These are phyloP conservation scores for Sutorius australiensis DNA, from an alignment of 768 basidiomycete species.

Conservation along the genomic window DNA sequence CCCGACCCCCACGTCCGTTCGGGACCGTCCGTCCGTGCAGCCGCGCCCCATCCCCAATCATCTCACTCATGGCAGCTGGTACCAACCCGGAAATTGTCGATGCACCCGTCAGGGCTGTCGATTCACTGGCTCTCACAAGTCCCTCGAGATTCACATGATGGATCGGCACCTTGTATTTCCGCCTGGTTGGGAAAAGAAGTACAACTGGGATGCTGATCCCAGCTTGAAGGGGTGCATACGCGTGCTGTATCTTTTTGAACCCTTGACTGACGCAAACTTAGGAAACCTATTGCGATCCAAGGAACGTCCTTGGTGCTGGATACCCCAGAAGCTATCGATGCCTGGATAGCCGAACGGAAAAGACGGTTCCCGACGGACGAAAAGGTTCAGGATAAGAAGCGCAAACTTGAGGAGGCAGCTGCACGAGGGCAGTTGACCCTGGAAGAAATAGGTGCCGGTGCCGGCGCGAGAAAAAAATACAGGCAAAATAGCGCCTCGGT, in stretches of 20 bases:
- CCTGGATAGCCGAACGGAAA: constrained; percentile 88
- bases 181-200: constrained; percentile 60
- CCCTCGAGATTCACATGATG: constrained; percentile 81
- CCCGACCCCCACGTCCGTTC: not conserved
- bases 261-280: constrained; percentile 28
- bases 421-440: constrained; percentile 72
- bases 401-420: constrained; percentile 71
- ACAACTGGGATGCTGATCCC: constrained; percentile 80
- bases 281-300: constrained; percentile 69
- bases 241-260: not conserved
- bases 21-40: constrained; percentile 2
- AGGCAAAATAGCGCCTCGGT: constrained; percentile 23
- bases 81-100: constrained; percentile 55
- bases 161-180: constrained; percentile 86
- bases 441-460: constrained; percentile 39
- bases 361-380: constrained; percentile 74
- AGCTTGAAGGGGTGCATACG: constrained; percentile 66
- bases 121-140: constrained; percentile 66
- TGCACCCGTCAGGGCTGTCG: constrained; percentile 63
- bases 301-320: constrained; percentile 77
- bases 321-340: constrained; percentile 74
- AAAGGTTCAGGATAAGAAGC: constrained; percentile 75
- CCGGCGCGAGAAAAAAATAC: constrained; percentile 42
- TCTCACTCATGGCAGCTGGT: constrained; percentile 43
- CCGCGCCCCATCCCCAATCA: constrained; percentile 11